Percentiles rank a stretch among this genome's conserved stretches.
These are phyloP conservation scores for Mycosarcoma maydis DNA, from an alignment of 1,284 basidiomycete genomes.

Conservation along the genomic window DNA sequence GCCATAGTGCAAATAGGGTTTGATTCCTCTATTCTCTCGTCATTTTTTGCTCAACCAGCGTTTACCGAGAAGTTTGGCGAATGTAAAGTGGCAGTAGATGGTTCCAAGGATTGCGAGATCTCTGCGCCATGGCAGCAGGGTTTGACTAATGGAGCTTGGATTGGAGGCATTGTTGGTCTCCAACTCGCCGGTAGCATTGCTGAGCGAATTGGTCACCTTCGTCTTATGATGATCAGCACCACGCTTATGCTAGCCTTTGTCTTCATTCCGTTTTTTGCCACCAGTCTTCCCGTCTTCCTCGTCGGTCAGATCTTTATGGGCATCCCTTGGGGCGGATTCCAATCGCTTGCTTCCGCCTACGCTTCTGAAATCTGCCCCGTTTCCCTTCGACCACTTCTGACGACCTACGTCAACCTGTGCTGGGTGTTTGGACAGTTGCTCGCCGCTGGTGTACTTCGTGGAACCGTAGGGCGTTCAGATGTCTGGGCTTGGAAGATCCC, in stretches of 20 bases:
- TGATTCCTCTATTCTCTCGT: slow-evolving; percentile 54
- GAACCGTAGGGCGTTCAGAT: slow-evolving; percentile 53
- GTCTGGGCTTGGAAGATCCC: slow-evolving; percentile 68
- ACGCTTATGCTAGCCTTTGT: slow-evolving; percentile 60
- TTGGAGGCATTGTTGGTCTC: slow-evolving; percentile 50
- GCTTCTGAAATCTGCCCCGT: slow-evolving; percentile 71
- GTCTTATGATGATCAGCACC: slow-evolving; percentile 46
- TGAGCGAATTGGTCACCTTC: slow-evolving; percentile 28
- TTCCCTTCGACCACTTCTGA: slow-evolving; percentile 69
- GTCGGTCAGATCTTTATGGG: slow-evolving; percentile 68
- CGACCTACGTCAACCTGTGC: slow-evolving; percentile 70
- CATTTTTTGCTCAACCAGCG: slow-evolving; percentile 68
- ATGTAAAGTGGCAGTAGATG: slow-evolving; percentile 43
- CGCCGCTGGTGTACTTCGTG: slow-evolving; percentile 69
- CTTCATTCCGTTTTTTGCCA: slow-evolving; percentile 68
- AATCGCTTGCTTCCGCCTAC: slow-evolving; percentile 70
- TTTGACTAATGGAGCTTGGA: slow-evolving; percentile 39
- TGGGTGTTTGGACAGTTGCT: slow-evolving; percentile 69
- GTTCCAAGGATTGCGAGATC: slow-evolving; percentile 67
- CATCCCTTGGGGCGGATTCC: slow-evolving; percentile 69
- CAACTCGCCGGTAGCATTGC: slow-evolving; percentile 36
- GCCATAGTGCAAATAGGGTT: slow-evolving; percentile 68
- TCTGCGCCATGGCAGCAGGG: slow-evolving; percentile 70
- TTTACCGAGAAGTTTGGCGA: slow-evolving; percentile 64
- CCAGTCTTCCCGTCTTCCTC: slow-evolving; percentile 66